Evolutionary conservation across 257 asterid species (phyloP).

Genomic region (Solanum raphanifolium): DNA sequence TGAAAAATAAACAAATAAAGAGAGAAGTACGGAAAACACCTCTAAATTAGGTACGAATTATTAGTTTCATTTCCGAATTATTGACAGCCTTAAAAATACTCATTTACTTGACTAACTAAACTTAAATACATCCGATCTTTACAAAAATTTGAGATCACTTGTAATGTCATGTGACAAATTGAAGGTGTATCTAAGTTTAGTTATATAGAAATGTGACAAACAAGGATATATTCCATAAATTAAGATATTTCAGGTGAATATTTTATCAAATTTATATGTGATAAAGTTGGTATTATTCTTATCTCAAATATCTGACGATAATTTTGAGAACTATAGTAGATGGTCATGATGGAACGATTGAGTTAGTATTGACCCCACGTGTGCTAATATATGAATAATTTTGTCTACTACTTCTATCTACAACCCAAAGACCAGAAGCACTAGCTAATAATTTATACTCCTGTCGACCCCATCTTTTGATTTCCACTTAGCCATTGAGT

Average conservation of each 20-base stretch:
- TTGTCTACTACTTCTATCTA: not conserved
- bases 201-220: not conserved
- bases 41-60: not conserved
- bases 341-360: not conserved
- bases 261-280: too few species aligned
- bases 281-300: too few species aligned
- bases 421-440: not conserved
- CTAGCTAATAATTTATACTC: not conserved
- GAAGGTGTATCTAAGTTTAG: too few species aligned
- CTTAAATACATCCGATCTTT: too few species aligned
- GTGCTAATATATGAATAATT: not conserved
- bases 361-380: not conserved
- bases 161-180: accelerated
- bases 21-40: too few species aligned
- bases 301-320: accelerated
- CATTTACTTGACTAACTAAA: too few species aligned
- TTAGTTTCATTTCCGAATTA: too few species aligned
- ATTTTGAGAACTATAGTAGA: not conserved
- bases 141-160: too few species aligned
- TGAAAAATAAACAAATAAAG: not conserved
- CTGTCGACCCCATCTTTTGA: not conserved
- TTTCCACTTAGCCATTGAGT: not conserved
- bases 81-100: too few species aligned
- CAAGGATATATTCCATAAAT: not conserved
- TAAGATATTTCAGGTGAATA: not conserved